Conservation (phyloP, 805 yeast genomes). For the Candida insectalens region DNA sequence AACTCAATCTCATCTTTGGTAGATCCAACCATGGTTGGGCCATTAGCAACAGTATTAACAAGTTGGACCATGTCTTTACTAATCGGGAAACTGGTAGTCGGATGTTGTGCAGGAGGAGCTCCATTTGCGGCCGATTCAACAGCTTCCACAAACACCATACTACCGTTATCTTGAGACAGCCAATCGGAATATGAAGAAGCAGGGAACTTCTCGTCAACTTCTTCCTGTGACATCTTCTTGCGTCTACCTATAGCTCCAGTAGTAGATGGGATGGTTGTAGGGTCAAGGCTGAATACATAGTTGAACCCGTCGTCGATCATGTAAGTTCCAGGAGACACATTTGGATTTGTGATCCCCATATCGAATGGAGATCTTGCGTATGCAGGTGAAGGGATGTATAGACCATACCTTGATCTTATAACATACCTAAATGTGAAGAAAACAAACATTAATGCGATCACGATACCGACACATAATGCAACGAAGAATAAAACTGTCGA, state of each 20-base stretch:
- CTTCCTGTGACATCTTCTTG: slow-evolving; percentile 32
- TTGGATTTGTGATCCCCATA: slow-evolving; percentile 15
- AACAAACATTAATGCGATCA: slow-evolving; percentile 44
- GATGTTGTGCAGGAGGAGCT: too few relatives aligned
- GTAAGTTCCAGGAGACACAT: slow-evolving; percentile 18
- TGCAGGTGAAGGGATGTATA: slow-evolving; percentile 31
- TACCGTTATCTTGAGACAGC: slow-evolving; percentile 50
- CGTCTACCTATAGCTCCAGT: not conserved
- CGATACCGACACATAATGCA: slow-evolving; percentile 52
- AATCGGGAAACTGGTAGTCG: too few relatives aligned
- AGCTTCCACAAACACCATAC: not conserved
- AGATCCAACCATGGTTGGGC: not conserved
- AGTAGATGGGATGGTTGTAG: slow-evolving; percentile 3
- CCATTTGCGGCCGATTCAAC: not conserved
- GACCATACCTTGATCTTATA: slow-evolving; percentile 46
- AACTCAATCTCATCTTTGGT: not conserved
- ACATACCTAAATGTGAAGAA: slow-evolving; percentile 56
- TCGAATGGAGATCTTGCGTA: slow-evolving; percentile 16
- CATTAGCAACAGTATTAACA: not conserved
- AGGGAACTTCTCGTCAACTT: slow-evolving; percentile 56
- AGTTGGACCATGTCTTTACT: too few relatives aligned
- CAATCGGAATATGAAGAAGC: slow-evolving; percentile 46
- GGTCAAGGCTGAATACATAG: slow-evolving; percentile 4
- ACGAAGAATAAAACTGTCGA: slow-evolving; percentile 56
- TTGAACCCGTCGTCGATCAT: slow-evolving; percentile 11